phyloP scores from a whole-genome alignment of 2,329 filamentous ascomycete species.

The Coniella lustricola region DNA sequence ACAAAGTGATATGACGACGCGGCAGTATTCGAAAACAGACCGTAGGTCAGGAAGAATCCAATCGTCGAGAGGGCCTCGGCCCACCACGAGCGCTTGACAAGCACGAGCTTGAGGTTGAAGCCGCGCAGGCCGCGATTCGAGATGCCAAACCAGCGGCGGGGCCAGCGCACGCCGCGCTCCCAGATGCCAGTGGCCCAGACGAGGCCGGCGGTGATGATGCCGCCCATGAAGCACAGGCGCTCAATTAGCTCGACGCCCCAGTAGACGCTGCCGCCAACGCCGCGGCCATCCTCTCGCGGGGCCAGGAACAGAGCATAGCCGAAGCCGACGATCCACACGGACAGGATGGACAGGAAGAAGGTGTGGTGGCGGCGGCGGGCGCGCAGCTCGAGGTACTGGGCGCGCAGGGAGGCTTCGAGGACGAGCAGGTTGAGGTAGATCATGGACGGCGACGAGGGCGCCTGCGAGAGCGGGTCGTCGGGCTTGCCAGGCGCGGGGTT shows the following conservation, averaged over 20 bases:
- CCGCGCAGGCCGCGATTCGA: slow-evolving; percentile 83
- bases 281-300: slow-evolving; percentile 90
- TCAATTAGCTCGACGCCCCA: slow-evolving; percentile 89
- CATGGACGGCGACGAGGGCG: slow-evolving; percentile 87
- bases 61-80: slow-evolving; percentile 66
- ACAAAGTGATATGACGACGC: slow-evolving; percentile 71
- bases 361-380: slow-evolving; percentile 85
- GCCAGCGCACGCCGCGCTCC: slow-evolving; percentile 92
- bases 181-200: slow-evolving; percentile 96
- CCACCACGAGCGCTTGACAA: slow-evolving; percentile 78
- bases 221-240: slow-evolving; percentile 86
- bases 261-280: slow-evolving; percentile 89
- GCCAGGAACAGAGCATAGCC: slow-evolving; percentile 86
- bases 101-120: slow-evolving; percentile 94
- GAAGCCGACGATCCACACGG: slow-evolving; percentile 76
- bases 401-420: slow-evolving; percentile 86
- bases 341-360: slow-evolving; percentile 78
- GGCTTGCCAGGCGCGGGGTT: slow-evolving; percentile 37
- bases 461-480: slow-evolving; percentile 67
- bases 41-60: slow-evolving; percentile 72
- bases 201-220: slow-evolving; percentile 76
- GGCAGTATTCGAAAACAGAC: slow-evolving; percentile 59
- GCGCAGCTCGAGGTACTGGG: slow-evolving; percentile 86
- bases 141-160: slow-evolving; percentile 79
- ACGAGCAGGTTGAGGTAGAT: slow-evolving; percentile 98